Percentiles rank a stretch among this genome's conserved stretches.
Evolutionary conservation across 805 yeast species (phyloP).

Genomic region (Middelhovenomyces tepae): DNA sequence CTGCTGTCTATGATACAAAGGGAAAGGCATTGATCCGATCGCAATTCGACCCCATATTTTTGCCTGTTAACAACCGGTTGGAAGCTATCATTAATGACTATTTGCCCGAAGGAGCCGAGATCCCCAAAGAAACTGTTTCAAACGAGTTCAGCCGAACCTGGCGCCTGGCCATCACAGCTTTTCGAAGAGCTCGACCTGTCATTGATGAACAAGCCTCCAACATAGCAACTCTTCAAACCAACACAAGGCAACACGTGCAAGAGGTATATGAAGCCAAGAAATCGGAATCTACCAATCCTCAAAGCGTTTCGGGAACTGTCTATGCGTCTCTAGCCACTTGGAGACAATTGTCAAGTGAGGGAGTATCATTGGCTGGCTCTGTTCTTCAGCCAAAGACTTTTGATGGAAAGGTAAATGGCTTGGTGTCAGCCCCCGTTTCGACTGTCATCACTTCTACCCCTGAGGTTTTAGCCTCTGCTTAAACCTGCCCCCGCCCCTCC

Average conservation of each 20-base stretch:
- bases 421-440: too few relatives aligned
- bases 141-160: conserved; percentile 52
- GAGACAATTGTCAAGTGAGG: conserved; percentile 26
- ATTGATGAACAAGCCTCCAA: conserved; percentile 14
- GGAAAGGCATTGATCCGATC: conserved; percentile 58
- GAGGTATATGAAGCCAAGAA: conserved; percentile 13
- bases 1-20: conserved; percentile 44
- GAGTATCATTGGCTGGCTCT: conserved; percentile 58
- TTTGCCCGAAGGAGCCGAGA: conserved; percentile 35
- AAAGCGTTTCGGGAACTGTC: conserved; percentile 9
- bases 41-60: conserved; percentile 52
- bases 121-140: conserved; percentile 36
- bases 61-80: conserved; percentile 51
- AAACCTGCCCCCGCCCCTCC: too few relatives aligned
- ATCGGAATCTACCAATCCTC: conserved; percentile 6
- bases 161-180: conserved; percentile 35
- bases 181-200: conserved; percentile 17
- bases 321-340: conserved; percentile 11
- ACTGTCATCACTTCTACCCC: too few relatives aligned
- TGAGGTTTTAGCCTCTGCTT: too few relatives aligned
- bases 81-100: conserved; percentile 36
- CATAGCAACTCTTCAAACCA: conserved; percentile 11
- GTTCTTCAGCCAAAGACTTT: conserved; percentile 60
- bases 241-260: conserved; percentile 15
- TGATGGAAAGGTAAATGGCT: too few relatives aligned